Percentiles rank a stretch among this genome's conserved stretches.
Evolutionary conservation across 2,329 filamentous ascomycete genomes (phyloP).

Genomic region (Colletotrichum musae): DNA sequence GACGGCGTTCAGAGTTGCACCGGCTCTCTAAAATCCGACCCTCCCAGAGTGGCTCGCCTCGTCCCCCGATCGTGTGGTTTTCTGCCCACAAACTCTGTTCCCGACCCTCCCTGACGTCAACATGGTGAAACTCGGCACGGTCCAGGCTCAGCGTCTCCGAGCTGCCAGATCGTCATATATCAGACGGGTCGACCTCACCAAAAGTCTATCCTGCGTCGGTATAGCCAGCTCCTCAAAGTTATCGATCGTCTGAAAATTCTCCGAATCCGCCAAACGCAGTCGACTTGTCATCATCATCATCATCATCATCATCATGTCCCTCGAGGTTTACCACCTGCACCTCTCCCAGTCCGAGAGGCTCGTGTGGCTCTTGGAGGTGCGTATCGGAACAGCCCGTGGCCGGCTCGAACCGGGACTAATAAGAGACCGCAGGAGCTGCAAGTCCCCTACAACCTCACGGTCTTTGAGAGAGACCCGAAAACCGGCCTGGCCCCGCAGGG

Average conservation of each 20-base stretch:
- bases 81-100: conserved; percentile 6
- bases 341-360: conserved; percentile 43
- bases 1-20: conserved; percentile 28
- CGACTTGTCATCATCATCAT: background rate
- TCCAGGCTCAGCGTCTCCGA: background rate
- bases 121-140: conserved; percentile 15
- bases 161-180: conserved; percentile 10
- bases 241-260: background rate
- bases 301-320: conserved; percentile 32
- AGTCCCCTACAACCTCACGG: conserved; percentile 37
- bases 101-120: conserved; percentile 32
- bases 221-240: background rate
- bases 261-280: background rate
- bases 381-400: background rate
- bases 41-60: conserved; percentile 1
- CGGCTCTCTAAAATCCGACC: conserved; percentile 13
- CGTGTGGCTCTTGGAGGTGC: conserved; percentile 41
- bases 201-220: background rate
- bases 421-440: conserved; percentile 29
- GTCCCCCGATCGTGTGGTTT: background rate
- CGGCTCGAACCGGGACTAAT: background rate
- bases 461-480: conserved; percentile 31
- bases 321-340: conserved; percentile 41
- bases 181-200: conserved; percentile 7
- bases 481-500: conserved; percentile 31